Base-by-base conservation (phyloP, 228 moss, liverwort and hornwort genomes). In the Sphagnum fallax region DNA sequence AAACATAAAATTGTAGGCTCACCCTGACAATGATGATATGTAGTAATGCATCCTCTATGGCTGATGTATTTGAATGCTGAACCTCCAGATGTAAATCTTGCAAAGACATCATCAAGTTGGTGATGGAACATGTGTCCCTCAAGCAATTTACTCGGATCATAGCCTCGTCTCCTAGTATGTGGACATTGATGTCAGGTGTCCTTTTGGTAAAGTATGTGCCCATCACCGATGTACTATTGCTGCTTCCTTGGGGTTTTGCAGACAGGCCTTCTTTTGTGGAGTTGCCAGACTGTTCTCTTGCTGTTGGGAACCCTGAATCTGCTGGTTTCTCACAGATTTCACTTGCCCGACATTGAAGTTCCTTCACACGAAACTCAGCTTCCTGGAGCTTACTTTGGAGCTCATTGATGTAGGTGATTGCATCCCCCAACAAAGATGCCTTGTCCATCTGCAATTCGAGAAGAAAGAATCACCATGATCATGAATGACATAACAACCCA, bases 391-490 rank as follows among this genome's bases (percentile, higher is more conserved):
- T 94, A 61, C 77, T 69, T 69, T 89, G 85, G 49, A 94, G 78
- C 61, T 91, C 85, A 62, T 94, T 85, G 6, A 94, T 94, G 75
- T 94, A 94, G 0, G 91, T 75, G 64, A 94, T 91, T 4, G 94
- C 94, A 74, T 94, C 94, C 62, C 88, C 91, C 58, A 94, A 74
- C 75, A 94, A 78, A 51, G 91, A 94, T 18, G 94, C 91, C 52
- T 91, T 94, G 69, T 94, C 94, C 91, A 89, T 89, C 87, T 89
- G 84, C 48, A 66, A 16, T 48, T 50, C 49, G 8, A 64, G 9
- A 68, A 53, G 13, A 53, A 15, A 13, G 52, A 32, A 32, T 32
- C 32, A 32, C 32, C 3, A 32, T 32, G 32, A 32, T 32, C 15
- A 60, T 32, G 59, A 60, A 60, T 15, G 59, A 60, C 59, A 60